phyloP scores from a whole-genome alignment of 257 asterid species.

The Solanum sitiens region DNA sequence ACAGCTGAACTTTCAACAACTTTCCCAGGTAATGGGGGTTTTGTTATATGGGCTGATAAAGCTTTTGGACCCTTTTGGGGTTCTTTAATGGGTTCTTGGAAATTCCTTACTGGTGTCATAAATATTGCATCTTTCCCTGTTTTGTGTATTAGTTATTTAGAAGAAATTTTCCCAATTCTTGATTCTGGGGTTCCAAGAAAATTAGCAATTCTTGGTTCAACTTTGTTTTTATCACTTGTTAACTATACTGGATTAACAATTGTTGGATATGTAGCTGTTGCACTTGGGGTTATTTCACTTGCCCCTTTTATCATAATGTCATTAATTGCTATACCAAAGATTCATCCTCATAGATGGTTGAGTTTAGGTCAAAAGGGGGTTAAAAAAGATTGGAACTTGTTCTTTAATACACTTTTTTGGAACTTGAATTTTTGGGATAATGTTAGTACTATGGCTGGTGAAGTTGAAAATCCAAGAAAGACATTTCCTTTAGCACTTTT shows the following conservation, averaged over 20 bases:
- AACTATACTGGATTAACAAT: conserved; percentile 57
- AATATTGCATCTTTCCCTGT: conserved; percentile 73
- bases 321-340: conserved; percentile 51
- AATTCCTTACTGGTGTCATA: conserved; percentile 67
- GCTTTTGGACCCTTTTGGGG: conserved; percentile 88
- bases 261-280: conserved; percentile 58
- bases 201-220: conserved; percentile 36
- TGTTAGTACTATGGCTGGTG: conserved; percentile 63
- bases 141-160: conserved; percentile 45
- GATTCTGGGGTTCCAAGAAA: conserved; percentile 27
- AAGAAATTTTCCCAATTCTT: conserved; percentile 49
- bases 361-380: conserved; percentile 49
- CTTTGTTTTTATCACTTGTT: conserved; percentile 21
- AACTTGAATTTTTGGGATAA: conserved; percentile 69
- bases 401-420: conserved; percentile 63
- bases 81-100: conserved; percentile 71
- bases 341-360: conserved; percentile 40
- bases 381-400: conserved; percentile 49
- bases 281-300: conserved; percentile 46
- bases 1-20: conserved; percentile 88
- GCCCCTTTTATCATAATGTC: conserved; percentile 58
- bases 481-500: conserved; percentile 42
- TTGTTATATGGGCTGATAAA: conserved; percentile 76
- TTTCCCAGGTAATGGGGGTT: conserved; percentile 83
- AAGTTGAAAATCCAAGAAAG: conserved; percentile 50